These are phyloP conservation scores for Porogramme epimiltina DNA, from an alignment of 1,284 basidiomycete genomes.

Conservation along the genomic window DNA sequence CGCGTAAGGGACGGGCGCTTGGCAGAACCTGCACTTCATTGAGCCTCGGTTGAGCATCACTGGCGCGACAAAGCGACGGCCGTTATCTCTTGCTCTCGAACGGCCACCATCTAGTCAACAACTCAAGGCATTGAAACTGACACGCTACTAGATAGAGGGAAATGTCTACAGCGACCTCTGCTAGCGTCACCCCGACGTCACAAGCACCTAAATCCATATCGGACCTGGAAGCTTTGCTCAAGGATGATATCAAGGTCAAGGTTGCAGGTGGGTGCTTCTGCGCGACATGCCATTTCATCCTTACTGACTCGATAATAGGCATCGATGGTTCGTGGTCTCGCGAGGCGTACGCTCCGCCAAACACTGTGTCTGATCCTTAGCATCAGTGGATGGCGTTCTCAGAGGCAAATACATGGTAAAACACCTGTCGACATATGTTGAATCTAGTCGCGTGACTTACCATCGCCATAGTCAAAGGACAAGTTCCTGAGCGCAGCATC, in stretches of 20 bases:
- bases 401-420: slow-evolving; percentile 91
- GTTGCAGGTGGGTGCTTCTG: slow-evolving; percentile 69
- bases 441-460: neutral
- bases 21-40: neutral
- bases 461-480: slow-evolving; percentile 66
- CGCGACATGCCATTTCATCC: neutral
- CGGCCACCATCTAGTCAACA: neutral
- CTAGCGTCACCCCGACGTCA: slow-evolving; percentile 34
- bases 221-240: slow-evolving; percentile 60
- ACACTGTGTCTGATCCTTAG: slow-evolving; percentile 2
- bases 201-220: slow-evolving; percentile 57
- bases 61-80: neutral
- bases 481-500: slow-evolving; percentile 91
- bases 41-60: neutral
- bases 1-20: neutral
- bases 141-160: neutral
- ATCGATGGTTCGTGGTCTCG: slow-evolving; percentile 57
- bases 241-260: slow-evolving; percentile 83
- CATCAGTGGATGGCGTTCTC: slow-evolving; percentile 86
- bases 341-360: neutral
- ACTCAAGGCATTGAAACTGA: neutral
- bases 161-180: slow-evolving; percentile 8
- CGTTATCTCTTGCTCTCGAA: neutral
- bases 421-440: neutral
- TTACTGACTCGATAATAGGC: slow-evolving; percentile 40